Evolutionary conservation across 768 basidiomycete genomes (phyloP).

Genomic region (Serpula lacrymans): DNA sequence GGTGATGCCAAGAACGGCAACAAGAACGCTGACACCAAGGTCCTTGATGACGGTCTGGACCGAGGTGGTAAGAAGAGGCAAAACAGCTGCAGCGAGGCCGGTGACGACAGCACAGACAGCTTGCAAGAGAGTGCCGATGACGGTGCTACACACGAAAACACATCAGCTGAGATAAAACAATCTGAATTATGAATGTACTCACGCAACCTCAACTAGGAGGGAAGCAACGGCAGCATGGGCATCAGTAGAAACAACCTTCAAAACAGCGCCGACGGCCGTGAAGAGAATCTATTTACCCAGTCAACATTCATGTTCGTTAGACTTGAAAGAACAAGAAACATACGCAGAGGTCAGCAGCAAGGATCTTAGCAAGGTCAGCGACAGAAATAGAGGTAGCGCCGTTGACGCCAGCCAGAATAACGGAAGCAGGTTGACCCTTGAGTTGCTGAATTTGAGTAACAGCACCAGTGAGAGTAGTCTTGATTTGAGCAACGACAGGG

Average conservation of each 20-base stretch:
- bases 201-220: background rate
- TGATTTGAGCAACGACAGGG: conserved; percentile 20
- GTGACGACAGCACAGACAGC: conserved; percentile 19
- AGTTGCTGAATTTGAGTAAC: conserved; percentile 23
- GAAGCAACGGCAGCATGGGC: conserved; percentile 4
- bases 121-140: conserved; percentile 19
- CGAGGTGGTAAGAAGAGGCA: conserved; percentile 15
- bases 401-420: conserved; percentile 22
- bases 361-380: conserved; percentile 17
- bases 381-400: conserved; percentile 23
- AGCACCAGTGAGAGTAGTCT: conserved; percentile 17
- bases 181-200: too few species aligned
- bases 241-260: conserved; percentile 14
- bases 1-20: conserved; percentile 19
- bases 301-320: too few species aligned
- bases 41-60: conserved; percentile 16
- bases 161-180: conserved; percentile 1
- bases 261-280: conserved; percentile 18
- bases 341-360: conserved; percentile 22
- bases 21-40: conserved; percentile 19
- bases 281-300: conserved; percentile 22
- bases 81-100: conserved; percentile 19
- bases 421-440: conserved; percentile 13
- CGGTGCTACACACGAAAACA: too few species aligned
- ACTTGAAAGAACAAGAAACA: too few species aligned